These are phyloP conservation scores for Epichloe uncinata DNA, from an alignment of 2,329 filamentous ascomycete genomes.

Conservation along the genomic window DNA sequence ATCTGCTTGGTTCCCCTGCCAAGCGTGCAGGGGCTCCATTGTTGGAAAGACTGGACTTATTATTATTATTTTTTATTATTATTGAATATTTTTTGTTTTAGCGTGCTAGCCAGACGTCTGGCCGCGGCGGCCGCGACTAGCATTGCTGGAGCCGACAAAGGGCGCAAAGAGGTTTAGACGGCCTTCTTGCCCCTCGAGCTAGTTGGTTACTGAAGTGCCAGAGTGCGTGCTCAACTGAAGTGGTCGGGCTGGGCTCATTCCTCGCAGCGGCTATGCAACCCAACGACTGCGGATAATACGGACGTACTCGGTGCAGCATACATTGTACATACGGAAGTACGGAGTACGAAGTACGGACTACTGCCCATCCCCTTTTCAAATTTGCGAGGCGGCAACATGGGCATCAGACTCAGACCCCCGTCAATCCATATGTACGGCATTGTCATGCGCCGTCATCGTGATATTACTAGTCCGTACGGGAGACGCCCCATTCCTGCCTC, in stretches of 20 bases:
- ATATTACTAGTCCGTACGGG: background rate
- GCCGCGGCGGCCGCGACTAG: too few species aligned
- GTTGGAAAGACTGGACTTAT: too few species aligned
- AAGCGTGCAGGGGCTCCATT: background rate
- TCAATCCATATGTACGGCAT: background rate
- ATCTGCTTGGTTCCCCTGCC: background rate
- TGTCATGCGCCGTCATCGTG: background rate
- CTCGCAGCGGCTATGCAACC: background rate
- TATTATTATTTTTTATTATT: too few species aligned
- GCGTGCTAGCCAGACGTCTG: too few species aligned
- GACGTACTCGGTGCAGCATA: too few species aligned
- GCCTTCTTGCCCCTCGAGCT: too few species aligned
- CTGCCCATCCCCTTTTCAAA: background rate
- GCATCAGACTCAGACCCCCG: background rate
- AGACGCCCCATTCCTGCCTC: background rate
- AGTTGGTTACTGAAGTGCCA: background rate
- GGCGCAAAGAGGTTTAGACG: too few species aligned
- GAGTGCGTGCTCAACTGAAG: background rate
- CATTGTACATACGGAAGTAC: too few species aligned
- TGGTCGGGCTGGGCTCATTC: background rate
- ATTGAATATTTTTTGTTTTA: too few species aligned
- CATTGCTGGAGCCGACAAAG: too few species aligned
- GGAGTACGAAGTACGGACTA: too few species aligned
- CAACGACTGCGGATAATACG: background rate
- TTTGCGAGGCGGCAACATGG: background rate